These are phyloP conservation scores for Trifolium subterraneum DNA, from an alignment of 306 rosid species.

Conservation along the genomic window DNA sequence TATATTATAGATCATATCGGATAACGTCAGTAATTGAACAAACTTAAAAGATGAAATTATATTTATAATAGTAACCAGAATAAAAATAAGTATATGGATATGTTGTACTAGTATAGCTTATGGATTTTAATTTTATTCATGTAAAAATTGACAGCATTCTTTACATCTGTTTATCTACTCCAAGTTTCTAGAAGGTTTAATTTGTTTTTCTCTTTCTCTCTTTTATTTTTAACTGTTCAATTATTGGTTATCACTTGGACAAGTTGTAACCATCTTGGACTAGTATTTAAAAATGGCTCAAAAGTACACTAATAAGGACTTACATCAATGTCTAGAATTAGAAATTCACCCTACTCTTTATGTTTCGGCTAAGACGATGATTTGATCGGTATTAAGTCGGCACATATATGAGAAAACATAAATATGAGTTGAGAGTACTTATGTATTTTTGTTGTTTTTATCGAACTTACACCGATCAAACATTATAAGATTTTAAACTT, in stretches of 20 bases:
- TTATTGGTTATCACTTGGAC: slow-evolving; percentile 2
- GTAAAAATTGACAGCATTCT: slow-evolving; percentile 8
- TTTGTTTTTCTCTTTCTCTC: neutral
- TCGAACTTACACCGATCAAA: neutral
- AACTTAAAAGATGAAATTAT: no score
- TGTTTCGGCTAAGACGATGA: neutral
- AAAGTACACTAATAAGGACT: no score
- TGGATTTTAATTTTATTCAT: neutral
- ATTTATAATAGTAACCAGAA: no score
- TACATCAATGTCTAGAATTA: no score
- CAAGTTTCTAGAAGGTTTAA: no score
- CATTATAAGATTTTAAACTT: neutral
- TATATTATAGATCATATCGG: no score
- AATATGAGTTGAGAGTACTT: neutral
- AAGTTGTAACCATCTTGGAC: neutral
- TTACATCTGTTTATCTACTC: neutral
- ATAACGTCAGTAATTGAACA: no score
- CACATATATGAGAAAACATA: neutral
- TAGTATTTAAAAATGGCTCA: no score
- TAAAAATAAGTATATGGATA: no score
- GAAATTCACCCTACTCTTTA: no score
- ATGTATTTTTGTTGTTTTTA: no score
- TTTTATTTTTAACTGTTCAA: neutral
- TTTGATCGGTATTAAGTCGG: neutral
- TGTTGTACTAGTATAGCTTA: neutral